These are phyloP conservation scores for Albifimbria verrucaria DNA, from an alignment of 2,329 filamentous ascomycete genomes.

Conservation along the genomic window DNA sequence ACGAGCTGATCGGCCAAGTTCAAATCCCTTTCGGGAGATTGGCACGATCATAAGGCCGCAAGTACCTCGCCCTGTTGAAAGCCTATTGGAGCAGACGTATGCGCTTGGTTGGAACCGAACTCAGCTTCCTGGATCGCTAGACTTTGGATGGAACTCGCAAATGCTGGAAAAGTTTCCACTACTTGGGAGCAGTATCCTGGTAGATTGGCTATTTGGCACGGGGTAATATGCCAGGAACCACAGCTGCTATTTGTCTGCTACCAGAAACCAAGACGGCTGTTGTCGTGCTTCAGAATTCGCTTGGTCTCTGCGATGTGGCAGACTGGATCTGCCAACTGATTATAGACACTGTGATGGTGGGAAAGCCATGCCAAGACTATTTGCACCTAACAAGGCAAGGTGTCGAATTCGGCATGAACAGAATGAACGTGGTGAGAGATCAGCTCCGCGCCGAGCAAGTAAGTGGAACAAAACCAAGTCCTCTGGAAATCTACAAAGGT, in stretches of 20 bases:
- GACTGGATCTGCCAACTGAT: conserved; percentile 9
- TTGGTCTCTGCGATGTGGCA: conserved; percentile 6
- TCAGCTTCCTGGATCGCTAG: conserved; percentile 7
- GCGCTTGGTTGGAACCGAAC: conserved; percentile 6
- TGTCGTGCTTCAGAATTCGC: conserved; percentile 9
- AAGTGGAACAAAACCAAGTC: neutral
- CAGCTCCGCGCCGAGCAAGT: neutral
- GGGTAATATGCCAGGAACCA: conserved; percentile 6
- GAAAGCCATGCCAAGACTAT: conserved; percentile 3
- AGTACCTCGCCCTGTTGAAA: conserved; percentile 1
- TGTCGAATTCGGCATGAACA: neutral
- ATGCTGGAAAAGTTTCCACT: conserved; percentile 7
- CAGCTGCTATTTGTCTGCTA: conserved; percentile 4
- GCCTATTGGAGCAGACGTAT: conserved; percentile 2
- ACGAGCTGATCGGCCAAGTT: neutral
- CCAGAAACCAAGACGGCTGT: conserved; percentile 7
- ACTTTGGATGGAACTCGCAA: conserved; percentile 6
- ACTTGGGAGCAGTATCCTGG: conserved; percentile 2
- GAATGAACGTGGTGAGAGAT: neutral
- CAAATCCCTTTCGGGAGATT: neutral
- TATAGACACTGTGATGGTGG: conserved; percentile 6
- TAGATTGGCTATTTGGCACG: conserved; percentile 6
- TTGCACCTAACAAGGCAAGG: neutral
- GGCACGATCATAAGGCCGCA: neutral
- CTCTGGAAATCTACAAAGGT: neutral